A percentile compares a stretch with the other conserved stretches of the same genome.
Evolutionary conservation across 495 filamentous ascomycete genomes (phyloP).

Genomic region (Geopyxis carbonaria): DNA sequence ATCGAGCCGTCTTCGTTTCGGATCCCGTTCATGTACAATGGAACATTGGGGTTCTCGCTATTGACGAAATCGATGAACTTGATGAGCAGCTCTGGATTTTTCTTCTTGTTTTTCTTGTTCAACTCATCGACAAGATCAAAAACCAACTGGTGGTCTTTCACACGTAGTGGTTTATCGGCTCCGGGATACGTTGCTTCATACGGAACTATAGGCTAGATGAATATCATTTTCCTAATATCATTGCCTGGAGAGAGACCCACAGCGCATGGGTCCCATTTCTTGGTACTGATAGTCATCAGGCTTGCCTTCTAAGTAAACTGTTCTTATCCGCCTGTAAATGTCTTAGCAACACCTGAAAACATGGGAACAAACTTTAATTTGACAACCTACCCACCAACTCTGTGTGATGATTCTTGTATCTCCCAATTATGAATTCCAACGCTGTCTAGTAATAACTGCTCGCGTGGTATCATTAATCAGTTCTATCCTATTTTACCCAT

Average conservation of each 20-base stretch:
- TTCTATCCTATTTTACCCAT: slow-evolving; percentile 51
- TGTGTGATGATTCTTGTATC: slow-evolving; percentile 35
- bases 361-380: not conserved
- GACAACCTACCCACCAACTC: slow-evolving; percentile 30
- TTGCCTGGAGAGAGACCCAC: no score
- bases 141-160: slow-evolving; percentile 38
- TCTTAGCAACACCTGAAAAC: slow-evolving; percentile 1
- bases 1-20: slow-evolving; percentile 35
- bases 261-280: slow-evolving; percentile 63
- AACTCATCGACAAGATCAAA: slow-evolving; percentile 45
- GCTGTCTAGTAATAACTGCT: slow-evolving; percentile 31
- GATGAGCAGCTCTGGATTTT: slow-evolving; percentile 32
- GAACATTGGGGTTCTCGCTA: slow-evolving; percentile 34
- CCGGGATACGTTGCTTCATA: slow-evolving; percentile 30
- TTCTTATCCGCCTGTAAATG: slow-evolving; percentile 41
- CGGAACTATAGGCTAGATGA: slow-evolving; percentile 29
- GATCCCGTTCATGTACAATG: slow-evolving; percentile 35
- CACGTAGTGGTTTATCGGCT: slow-evolving; percentile 36
- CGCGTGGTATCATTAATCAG: slow-evolving; percentile 42
- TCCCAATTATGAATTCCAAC: slow-evolving; percentile 39
- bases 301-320: slow-evolving; percentile 41
- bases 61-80: slow-evolving; percentile 53
- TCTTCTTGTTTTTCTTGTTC: slow-evolving; percentile 38
- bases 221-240: no score
- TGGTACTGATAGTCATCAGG: slow-evolving; percentile 55